A percentile compares a stretch with the other conserved stretches of the same genome.
Conservation (phyloP, 2,329 filamentous ascomycete genomes). For the Diaporthe helianthi region DNA sequence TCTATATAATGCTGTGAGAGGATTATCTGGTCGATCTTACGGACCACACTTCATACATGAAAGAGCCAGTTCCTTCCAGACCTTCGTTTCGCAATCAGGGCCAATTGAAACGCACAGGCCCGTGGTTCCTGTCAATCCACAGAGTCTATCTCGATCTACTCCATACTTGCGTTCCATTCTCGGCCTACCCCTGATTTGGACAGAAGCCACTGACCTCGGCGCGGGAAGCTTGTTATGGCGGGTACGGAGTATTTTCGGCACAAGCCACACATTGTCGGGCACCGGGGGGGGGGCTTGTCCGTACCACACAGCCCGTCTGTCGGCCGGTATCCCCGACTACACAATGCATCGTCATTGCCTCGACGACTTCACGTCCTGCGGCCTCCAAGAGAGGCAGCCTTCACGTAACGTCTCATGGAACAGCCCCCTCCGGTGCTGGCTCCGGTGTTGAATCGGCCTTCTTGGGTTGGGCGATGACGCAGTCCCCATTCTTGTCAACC, state of each 20-base stretch:
- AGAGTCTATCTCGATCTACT: background rate
- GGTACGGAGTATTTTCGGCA: background rate
- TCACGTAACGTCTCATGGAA: background rate
- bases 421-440: background rate
- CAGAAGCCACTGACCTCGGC: slow-evolving; percentile 13
- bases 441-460: background rate
- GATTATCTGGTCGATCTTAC: background rate
- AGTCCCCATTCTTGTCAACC: background rate
- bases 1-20: background rate
- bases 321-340: slow-evolving; percentile 8
- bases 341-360: background rate
- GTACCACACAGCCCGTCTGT: background rate
- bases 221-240: slow-evolving; percentile 11
- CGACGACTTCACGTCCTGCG: background rate
- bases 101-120: slow-evolving; percentile 24
- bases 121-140: background rate
- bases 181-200: slow-evolving; percentile 23
- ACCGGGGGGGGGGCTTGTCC: slow-evolving; percentile 9
- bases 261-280: slow-evolving; percentile 4
- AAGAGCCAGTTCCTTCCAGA: background rate
- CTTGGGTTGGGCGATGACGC: background rate
- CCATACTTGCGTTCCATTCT: background rate
- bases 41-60: slow-evolving; percentile 16
- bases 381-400: background rate
- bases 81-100: background rate